Evolutionary conservation across 2,329 filamentous ascomycete genomes (phyloP).

Genomic region (Colletotrichum nymphaeae): DNA sequence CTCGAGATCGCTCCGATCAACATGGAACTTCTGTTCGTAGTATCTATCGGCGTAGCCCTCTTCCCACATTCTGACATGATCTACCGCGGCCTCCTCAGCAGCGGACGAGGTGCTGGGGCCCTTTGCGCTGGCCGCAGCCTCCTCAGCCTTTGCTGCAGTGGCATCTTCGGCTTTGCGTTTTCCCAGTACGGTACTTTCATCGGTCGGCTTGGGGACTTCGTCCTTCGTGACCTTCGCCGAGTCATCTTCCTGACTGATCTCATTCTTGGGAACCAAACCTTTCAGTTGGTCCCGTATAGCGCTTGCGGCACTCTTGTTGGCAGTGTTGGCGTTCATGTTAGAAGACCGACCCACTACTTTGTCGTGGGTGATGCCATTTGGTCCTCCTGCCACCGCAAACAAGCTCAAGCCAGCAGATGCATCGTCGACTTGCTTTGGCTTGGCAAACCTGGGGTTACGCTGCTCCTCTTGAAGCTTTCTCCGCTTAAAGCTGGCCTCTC

Average conservation of each 20-base stretch:
- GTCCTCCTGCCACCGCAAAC: constrained; percentile 54
- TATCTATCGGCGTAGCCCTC: constrained; percentile 95
- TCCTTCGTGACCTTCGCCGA: constrained; percentile 38
- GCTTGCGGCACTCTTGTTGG: constrained; percentile 95
- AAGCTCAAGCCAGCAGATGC: constrained; percentile 35
- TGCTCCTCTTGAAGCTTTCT: constrained; percentile 76
- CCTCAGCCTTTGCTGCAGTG: constrained; percentile 70
- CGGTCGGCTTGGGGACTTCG: constrained; percentile 30
- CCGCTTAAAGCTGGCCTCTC: constrained; percentile 82
- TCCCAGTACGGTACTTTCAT: constrained; percentile 64
- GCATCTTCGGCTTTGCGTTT: constrained; percentile 82
- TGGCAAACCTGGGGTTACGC: constrained; percentile 41
- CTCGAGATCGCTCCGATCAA: constrained; percentile 81
- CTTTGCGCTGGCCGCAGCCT: constrained; percentile 71
- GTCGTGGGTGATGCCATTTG: constrained; percentile 78
- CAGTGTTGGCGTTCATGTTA: constrained; percentile 70
- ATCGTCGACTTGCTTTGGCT: constrained; percentile 38
- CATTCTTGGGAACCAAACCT: constrained; percentile 47
- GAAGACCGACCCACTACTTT: constrained; percentile 72
- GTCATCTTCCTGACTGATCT: constrained; percentile 21
- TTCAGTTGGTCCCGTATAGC: constrained; percentile 85
- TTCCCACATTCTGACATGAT: constrained; percentile 93
- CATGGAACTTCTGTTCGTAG: constrained; percentile 96
- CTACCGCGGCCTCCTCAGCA: constrained; percentile 74
- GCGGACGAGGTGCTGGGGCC: constrained; percentile 58